A percentile compares a stretch with the other conserved stretches of the same genome.
Conservation (phyloP, 352 stramenopile genomes). For the Globisporangium yorkense region DNA sequence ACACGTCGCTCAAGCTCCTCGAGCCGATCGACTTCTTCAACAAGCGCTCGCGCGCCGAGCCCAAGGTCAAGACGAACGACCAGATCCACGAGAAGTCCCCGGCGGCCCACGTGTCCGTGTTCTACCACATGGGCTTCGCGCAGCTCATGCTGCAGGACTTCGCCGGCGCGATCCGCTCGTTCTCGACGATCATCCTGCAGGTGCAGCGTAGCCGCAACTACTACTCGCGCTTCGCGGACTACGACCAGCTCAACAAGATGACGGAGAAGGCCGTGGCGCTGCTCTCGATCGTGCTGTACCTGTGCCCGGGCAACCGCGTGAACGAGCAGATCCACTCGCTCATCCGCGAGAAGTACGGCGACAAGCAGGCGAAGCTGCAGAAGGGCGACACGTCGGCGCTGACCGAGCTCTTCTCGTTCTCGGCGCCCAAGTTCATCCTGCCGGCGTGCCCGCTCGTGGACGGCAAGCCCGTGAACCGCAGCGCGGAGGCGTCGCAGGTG, state of each 20-base stretch:
- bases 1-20: conserved; percentile 90
- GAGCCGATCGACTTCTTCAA: conserved; percentile 87
- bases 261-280: conserved; percentile 94
- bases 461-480: conserved; percentile 50
- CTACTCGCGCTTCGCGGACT: conserved; percentile 88
- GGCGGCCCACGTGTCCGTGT: conserved; percentile 90
- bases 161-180: conserved; percentile 87
- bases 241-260: conserved; percentile 94
- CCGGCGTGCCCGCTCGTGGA: conserved; percentile 58
- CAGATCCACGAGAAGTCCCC: conserved; percentile 91
- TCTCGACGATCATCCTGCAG: conserved; percentile 87
- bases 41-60: conserved; percentile 47
- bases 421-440: conserved; percentile 94
- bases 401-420: conserved; percentile 90
- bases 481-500: conserved; percentile 56
- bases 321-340: conserved; percentile 83
- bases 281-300: conserved; percentile 85
- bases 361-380: conserved; percentile 85
- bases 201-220: conserved; percentile 88
- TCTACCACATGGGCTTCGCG: conserved; percentile 97
- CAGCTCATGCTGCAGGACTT: conserved; percentile 98
- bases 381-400: conserved; percentile 79
- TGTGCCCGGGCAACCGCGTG: conserved; percentile 84
- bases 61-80: conserved; percentile 47
- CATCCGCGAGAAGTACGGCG: conserved; percentile 93